Conservation (phyloP, 1,139 yeast species). For the Sugiyamaella grinbergsii region DNA sequence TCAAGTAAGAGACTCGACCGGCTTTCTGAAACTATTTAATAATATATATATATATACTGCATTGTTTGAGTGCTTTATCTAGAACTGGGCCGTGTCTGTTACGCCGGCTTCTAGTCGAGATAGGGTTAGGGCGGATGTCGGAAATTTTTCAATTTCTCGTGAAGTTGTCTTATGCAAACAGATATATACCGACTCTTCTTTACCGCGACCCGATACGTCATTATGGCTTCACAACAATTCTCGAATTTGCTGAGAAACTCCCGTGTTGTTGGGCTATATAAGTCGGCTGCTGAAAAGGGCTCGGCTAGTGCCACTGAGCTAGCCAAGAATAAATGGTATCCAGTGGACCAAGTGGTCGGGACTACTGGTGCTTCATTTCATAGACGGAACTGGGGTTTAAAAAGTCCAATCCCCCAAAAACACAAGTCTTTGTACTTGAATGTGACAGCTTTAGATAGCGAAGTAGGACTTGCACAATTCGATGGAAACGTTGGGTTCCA, state of each 20-base stretch:
- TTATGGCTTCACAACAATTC: constrained; percentile 21
- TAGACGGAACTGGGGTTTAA: constrained; percentile 67
- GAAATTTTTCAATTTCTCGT: constrained; percentile 6
- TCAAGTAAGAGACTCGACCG: constrained; percentile 34
- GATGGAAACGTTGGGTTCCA: constrained; percentile 52
- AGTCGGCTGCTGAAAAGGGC: constrained; percentile 10
- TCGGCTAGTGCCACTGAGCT: constrained; percentile 30
- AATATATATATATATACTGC: constrained; percentile 6
- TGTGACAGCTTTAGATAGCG: constrained; percentile 54
- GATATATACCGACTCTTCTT: too few relatives aligned
- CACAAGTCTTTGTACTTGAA: constrained; percentile 52
- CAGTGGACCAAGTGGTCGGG: constrained; percentile 60
- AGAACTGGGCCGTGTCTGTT: too few relatives aligned
- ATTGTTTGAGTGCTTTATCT: neutral
- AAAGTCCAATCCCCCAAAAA: constrained; percentile 56
- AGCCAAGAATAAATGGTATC: constrained; percentile 37
- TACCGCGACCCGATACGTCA: too few relatives aligned
- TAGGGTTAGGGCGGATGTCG: constrained; percentile 7
- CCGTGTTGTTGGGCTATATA: constrained; percentile 32
- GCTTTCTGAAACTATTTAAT: neutral
- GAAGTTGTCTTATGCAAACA: too few relatives aligned
- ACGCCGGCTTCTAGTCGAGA: too few relatives aligned
- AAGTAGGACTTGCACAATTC: constrained; percentile 55
- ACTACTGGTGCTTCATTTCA: constrained; percentile 57
- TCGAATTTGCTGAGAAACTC: constrained; percentile 37